These are phyloP conservation scores for Hondaea fermentalgiana DNA, from an alignment of 108 stramenopile genomes.

Conservation along the genomic window DNA sequence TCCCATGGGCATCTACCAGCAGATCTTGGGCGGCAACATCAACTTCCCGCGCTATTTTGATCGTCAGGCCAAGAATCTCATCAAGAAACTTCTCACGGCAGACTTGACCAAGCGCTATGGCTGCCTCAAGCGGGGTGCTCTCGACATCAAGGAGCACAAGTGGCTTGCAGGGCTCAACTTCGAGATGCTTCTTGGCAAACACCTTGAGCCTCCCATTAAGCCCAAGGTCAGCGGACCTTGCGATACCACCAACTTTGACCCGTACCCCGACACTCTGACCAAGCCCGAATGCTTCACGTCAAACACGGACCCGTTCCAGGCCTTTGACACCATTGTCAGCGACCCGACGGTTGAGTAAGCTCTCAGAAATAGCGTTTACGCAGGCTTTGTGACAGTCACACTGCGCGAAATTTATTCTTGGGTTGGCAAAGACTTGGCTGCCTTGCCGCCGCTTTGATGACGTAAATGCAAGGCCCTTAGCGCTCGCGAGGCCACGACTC, in stretches of 20 bases:
- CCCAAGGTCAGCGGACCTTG: conserved; percentile 44
- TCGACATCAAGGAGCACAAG: conserved; percentile 63
- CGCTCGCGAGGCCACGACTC: too few species aligned
- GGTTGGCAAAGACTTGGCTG: too few species aligned
- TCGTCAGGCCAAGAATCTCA: conserved; percentile 58
- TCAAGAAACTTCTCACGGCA: conserved; percentile 63
- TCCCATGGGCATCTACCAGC: conserved; percentile 66
- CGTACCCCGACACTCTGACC: conserved; percentile 59
- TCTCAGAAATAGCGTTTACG: neutral
- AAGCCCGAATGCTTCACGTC: conserved; percentile 28
- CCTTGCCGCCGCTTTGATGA: too few species aligned
- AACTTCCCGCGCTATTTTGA: conserved; percentile 63
- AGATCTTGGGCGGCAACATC: conserved; percentile 63
- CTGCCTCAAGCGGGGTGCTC: conserved; percentile 65
- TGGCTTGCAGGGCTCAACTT: conserved; percentile 62
- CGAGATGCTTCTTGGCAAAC: conserved; percentile 42
- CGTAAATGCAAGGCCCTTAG: too few species aligned
- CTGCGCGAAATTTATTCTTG: too few species aligned
- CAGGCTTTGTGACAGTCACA: too few species aligned
- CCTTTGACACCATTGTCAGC: conserved; percentile 22
- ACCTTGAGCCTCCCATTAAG: conserved; percentile 60
- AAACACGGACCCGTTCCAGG: conserved; percentile 31
- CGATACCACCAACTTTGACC: conserved; percentile 72
- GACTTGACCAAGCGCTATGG: conserved; percentile 69
- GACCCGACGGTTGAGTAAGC: neutral